Evolutionary conservation across 805 yeast genomes (phyloP), one percentile per base, ranked within the genome.

Genomic region (Saturnispora dispora): DNA sequence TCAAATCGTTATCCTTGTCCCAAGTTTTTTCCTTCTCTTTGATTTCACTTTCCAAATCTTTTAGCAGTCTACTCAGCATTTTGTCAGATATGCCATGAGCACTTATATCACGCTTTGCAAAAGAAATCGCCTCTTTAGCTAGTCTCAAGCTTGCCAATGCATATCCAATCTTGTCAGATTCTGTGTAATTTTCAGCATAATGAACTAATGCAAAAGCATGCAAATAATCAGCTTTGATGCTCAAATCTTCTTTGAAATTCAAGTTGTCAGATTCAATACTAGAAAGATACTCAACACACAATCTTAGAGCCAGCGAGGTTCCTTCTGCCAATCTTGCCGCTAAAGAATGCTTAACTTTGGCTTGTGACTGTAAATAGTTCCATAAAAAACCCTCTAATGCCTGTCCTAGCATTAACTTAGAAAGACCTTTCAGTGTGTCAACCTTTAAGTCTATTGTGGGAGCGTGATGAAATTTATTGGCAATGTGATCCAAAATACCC

Each of bases 1-100:
- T 87, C 59, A 81, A 83, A 63, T 91, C 97, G 61, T 91, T 91
- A 62, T 91, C 98, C 57, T 85, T 88, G 25, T 76, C 81, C 58
- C 87, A 58, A 2, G 65, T 58, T 27, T 63, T 64, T 13, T 70
- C 55, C 46, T 73, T 71, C 1, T 41, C 18, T 45, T 58, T 57
- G 9, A 62, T 53, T 6, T 57, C 44, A 7, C 56, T 54, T 5
- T 50, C 49, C 17, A 53, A 17, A 5, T 52, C 52, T 5, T 43
- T 36, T 3, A 43, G 3, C 9, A 48, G 15, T 15, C 18, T 13
- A 27, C 10, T 27, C n/a, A 48, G 7, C 17, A 30, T 36, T 17
- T 39, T 36, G 17, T 46, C 37, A 5, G 47, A 27, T 9, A 25
- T 13, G 1, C 28, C 40, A n/a, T 27, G 36, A 8, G 37, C 9